Percentiles rank a stretch among this genome's conserved stretches.
These are phyloP conservation scores for Microcyclospora pomicola DNA, from an alignment of 2,329 filamentous ascomycete genomes.

Conservation along the genomic window DNA sequence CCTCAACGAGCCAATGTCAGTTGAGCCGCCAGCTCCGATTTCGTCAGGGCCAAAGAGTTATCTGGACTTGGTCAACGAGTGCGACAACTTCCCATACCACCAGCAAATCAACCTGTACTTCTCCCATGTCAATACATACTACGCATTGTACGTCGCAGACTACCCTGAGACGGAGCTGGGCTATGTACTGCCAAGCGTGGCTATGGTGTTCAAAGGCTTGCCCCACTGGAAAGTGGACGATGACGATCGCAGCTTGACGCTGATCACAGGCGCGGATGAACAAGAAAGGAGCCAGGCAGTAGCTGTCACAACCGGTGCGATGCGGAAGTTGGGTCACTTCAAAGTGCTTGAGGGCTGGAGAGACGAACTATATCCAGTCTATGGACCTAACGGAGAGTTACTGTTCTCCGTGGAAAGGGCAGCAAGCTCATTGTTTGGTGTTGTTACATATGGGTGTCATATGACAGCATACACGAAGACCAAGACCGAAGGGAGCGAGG, in stretches of 20 bases:
- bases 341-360: slow-evolving; percentile 65
- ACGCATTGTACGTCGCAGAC: slow-evolving; percentile 52
- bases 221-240: slow-evolving; percentile 50
- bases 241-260: slow-evolving; percentile 45
- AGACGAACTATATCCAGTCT: slow-evolving; percentile 67
- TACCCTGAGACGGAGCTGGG: slow-evolving; percentile 49
- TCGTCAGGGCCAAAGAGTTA: slow-evolving; percentile 28
- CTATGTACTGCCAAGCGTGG: slow-evolving; percentile 47
- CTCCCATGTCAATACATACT: slow-evolving; percentile 33
- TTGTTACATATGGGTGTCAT: slow-evolving; percentile 64
- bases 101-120: slow-evolving; percentile 45
- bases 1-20: slow-evolving; percentile 2
- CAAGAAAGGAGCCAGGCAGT: slow-evolving; percentile 47
- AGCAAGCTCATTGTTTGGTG: slow-evolving; percentile 59
- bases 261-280: slow-evolving; percentile 43
- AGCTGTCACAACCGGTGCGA: slow-evolving; percentile 47
- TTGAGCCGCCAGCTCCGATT: slow-evolving; percentile 19
- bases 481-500: slow-evolving; percentile 24
- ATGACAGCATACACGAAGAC: slow-evolving; percentile 56
- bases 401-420: slow-evolving; percentile 64
- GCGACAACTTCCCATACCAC: slow-evolving; percentile 61
- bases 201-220: slow-evolving; percentile 40
- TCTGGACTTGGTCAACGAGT: slow-evolving; percentile 42
- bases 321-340: slow-evolving; percentile 60
- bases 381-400: slow-evolving; percentile 43